Base-by-base conservation (phyloP, 1,139 yeast species). In the Petasospora rhodanensis region DNA sequence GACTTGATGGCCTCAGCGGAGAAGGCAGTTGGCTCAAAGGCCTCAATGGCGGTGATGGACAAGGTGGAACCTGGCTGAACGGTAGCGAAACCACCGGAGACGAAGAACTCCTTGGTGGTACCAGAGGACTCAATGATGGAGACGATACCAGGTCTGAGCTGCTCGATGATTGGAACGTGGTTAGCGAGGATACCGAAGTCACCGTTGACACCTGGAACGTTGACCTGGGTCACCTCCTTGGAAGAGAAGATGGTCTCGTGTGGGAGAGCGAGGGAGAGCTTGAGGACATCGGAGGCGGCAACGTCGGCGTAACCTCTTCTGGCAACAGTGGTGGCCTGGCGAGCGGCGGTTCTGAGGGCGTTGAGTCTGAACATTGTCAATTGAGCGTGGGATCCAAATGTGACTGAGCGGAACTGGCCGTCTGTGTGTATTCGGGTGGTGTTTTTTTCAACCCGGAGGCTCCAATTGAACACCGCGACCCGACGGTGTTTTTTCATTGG, bases 141-240 rank as follows among this genome's bases (percentile, higher is more conserved):
- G 54, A 91, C 83, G 45, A 93, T 75, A 64, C 99, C 99, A 54
- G 98, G 96, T 61, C 82, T 79, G 62, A 91, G 79, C 73, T 93
- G 96, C 69, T 93, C 97, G 49, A 91, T 89, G 58, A 85, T 80
- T 56, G 99, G 98, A 59, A 91, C 95, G 76, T 91, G 99, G 71
- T 86, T 82, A 55, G 98, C 96, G 60, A 91, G 73, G 50, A 91
- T 78, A 84, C 99, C 99, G 66, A 91, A 78, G 61, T 85, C 94
- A 62, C 99, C 99, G 50, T 94, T 81, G 57, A 84, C 75, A 45
- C 96, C 91, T 57, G 99, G 98, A 54, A 91, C 73, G 70, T 91
- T 91, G 52, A 93, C 98, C 72, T 91, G 99, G 51, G 83, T 66
- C 29, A 65, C 78, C 38, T 45, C 42, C 33, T 51, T 41, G 16